These are phyloP conservation scores for Boehmeria nivea DNA, from an alignment of 306 rosid species.

Conservation along the genomic window DNA sequence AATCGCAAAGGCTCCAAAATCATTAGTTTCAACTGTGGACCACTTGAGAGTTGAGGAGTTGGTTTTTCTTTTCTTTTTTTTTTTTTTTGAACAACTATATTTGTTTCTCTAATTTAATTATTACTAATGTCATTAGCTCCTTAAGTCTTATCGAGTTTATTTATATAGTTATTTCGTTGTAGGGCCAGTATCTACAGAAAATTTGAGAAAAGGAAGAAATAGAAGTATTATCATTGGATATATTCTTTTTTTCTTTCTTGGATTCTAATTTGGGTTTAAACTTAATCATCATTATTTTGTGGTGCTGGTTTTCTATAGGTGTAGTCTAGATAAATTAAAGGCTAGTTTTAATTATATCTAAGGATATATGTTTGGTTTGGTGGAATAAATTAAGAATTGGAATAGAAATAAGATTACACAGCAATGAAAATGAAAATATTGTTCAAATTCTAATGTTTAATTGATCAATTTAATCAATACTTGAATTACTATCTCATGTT, in stretches of 20 bases:
- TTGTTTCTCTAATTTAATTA: not conserved
- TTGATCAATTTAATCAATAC: too few species aligned
- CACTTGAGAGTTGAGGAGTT: slow-evolving; percentile 13
- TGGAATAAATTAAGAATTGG: too few species aligned
- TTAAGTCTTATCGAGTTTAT: too few species aligned
- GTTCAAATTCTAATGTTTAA: too few species aligned
- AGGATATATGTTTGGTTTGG: too few species aligned
- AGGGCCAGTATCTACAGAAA: not conserved
- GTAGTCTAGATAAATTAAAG: not conserved
- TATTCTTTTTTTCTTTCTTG: not conserved
- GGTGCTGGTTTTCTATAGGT: not conserved
- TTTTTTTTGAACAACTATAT: too few species aligned
- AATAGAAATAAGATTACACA: too few species aligned
- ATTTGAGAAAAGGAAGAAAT: not conserved
- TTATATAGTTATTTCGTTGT: not conserved
- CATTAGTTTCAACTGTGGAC: slow-evolving; percentile 30
- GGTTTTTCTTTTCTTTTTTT: not conserved
- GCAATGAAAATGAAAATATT: too few species aligned
- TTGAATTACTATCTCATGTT: too few species aligned
- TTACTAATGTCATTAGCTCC: too few species aligned
- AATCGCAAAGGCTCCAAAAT: slow-evolving; percentile 6
- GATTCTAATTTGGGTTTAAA: not conserved
- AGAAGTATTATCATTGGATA: not conserved
- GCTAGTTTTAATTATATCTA: not conserved
- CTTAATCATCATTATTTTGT: not conserved